Evolutionary conservation across 768 basidiomycete genomes (phyloP).

Genomic region (Imleria badia): DNA sequence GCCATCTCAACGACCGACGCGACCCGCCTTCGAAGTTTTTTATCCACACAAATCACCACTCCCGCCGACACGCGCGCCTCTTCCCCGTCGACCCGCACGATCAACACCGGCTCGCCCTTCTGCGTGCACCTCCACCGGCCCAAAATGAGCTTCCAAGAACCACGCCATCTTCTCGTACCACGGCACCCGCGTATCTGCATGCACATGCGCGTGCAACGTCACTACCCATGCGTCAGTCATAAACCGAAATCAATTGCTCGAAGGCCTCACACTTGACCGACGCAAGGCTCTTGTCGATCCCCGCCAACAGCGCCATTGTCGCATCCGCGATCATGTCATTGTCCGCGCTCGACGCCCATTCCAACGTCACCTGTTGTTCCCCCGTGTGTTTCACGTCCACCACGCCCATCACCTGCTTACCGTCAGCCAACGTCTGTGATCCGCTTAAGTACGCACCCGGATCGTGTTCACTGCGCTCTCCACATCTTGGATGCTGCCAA

Average conservation of each 20-base stretch:
- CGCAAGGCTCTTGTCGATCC: slow-evolving; percentile 91
- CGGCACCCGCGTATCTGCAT: slow-evolving; percentile 52
- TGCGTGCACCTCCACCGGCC: slow-evolving; percentile 62
- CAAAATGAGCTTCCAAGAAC: slow-evolving; percentile 95
- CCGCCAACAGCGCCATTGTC: slow-evolving; percentile 80
- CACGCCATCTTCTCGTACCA: slow-evolving; percentile 59
- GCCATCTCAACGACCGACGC: too few relatives aligned
- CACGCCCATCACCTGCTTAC: slow-evolving; percentile 79
- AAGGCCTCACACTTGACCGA: slow-evolving; percentile 85
- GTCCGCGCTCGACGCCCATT: slow-evolving; percentile 90
- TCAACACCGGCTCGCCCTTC: slow-evolving; percentile 58
- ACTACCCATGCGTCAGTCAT: slow-evolving; percentile 34
- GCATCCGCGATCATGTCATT: slow-evolving; percentile 99
- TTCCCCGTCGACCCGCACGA: slow-evolving; percentile 75
- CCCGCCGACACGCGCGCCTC: slow-evolving; percentile 79
- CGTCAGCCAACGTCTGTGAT: background rate
- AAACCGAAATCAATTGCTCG: too few relatives aligned
- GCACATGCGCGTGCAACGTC: slow-evolving; percentile 61
- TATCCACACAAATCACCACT: too few relatives aligned
- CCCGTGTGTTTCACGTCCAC: slow-evolving; percentile 76
- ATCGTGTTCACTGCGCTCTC: slow-evolving; percentile 64
- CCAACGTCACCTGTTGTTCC: slow-evolving; percentile 77
- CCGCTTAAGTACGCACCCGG: slow-evolving; percentile 48
- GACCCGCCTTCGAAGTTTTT: too few relatives aligned
- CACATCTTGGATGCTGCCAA: slow-evolving; percentile 68